Conservation (phyloP, 2,329 filamentous ascomycete species). For the Apiospora hydei region DNA sequence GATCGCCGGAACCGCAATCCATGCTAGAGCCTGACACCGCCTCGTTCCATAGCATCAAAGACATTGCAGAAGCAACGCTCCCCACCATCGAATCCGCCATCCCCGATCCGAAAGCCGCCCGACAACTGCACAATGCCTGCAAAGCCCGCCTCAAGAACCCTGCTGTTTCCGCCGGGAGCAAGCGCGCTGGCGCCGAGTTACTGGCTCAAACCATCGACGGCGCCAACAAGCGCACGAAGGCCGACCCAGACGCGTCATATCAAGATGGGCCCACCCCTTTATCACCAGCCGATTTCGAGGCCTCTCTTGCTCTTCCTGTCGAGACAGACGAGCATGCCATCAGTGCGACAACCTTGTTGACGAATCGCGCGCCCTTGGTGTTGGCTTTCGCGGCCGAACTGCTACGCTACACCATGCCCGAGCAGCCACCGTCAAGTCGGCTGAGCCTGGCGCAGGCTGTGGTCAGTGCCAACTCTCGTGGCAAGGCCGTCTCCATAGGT, state of each 20-base stretch:
- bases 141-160: constrained; percentile 57
- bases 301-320: constrained; percentile 66
- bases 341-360: constrained; percentile 64
- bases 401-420: constrained; percentile 82
- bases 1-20: neutral
- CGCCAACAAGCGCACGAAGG: constrained; percentile 44
- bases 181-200: constrained; percentile 42
- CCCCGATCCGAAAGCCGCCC: constrained; percentile 56
- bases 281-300: constrained; percentile 67
- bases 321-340: constrained; percentile 66
- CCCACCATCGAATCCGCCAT: constrained; percentile 54
- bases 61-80: constrained; percentile 60
- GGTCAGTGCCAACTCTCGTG: constrained; percentile 80
- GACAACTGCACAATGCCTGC: constrained; percentile 60
- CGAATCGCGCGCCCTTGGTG: constrained; percentile 83
- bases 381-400: constrained; percentile 80
- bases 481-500: constrained; percentile 78
- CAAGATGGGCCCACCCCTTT: constrained; percentile 43
- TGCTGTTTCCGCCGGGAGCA: constrained; percentile 34
- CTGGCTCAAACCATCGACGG: constrained; percentile 25
- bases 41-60: constrained; percentile 54
- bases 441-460: constrained; percentile 85
- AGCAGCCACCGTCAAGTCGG: constrained; percentile 83
- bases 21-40: neutral
- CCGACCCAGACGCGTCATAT: constrained; percentile 36